phyloP scores from a whole-genome alignment of 1,284 basidiomycete genomes.

The Athelia sp. region DNA sequence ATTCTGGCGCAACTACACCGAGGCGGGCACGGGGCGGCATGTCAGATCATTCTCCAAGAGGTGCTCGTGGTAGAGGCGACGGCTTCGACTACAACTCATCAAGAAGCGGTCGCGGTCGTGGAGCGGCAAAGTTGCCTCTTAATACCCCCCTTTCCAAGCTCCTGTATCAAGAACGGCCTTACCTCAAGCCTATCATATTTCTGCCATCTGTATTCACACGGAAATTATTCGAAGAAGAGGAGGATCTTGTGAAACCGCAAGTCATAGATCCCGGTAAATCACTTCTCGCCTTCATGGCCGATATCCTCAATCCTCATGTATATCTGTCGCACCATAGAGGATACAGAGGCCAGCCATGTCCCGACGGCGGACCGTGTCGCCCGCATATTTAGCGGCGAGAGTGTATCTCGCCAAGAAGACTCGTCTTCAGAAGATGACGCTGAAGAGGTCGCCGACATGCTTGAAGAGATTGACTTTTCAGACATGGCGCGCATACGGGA shows the following conservation, averaged over 20 bases:
- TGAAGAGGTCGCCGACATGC: slow-evolving; percentile 32
- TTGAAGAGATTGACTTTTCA: slow-evolving; percentile 64
- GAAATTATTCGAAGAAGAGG: slow-evolving; percentile 57
- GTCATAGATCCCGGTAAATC: slow-evolving; percentile 48
- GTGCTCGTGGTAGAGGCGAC: not conserved
- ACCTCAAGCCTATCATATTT: slow-evolving; percentile 60
- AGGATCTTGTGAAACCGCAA: slow-evolving; percentile 59
- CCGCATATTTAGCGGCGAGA: slow-evolving; percentile 47
- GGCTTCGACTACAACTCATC: not conserved
- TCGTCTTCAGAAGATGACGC: slow-evolving; percentile 23
- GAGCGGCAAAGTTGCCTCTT: slow-evolving; percentile 8
- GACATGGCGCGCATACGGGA: slow-evolving; percentile 45
- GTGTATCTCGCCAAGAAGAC: slow-evolving; percentile 17
- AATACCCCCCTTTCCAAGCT: slow-evolving; percentile 50
- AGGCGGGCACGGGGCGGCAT: not conserved
- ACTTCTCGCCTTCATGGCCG: slow-evolving; percentile 1
- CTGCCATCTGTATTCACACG: slow-evolving; percentile 54
- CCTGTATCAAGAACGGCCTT: slow-evolving; percentile 52
- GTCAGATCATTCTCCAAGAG: not conserved
- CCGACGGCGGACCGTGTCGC: slow-evolving; percentile 63
- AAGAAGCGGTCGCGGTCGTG: slow-evolving; percentile 6
- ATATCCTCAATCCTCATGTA: slow-evolving; percentile 4
- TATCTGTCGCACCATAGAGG: slow-evolving; percentile 23
- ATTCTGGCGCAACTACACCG: not conserved
- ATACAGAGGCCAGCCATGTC: slow-evolving; percentile 45